These are phyloP conservation scores for Trichoderma orchidacearum DNA, from an alignment of 495 filamentous ascomycete species.

Conservation along the genomic window DNA sequence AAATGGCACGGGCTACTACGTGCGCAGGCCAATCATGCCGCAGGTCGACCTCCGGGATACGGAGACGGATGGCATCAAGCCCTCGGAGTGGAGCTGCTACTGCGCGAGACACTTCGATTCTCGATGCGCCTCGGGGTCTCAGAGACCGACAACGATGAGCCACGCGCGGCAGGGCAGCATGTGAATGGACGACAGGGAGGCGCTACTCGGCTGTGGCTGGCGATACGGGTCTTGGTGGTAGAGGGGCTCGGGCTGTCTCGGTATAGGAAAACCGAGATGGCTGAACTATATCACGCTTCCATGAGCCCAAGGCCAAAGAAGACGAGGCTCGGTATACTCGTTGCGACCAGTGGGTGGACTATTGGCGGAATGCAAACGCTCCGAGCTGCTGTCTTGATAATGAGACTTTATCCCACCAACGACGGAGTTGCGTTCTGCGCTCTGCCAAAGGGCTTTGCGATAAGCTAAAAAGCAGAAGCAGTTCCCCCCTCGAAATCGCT, in stretches of 20 bases:
- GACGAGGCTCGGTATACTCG: not conserved
- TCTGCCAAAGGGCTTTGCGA: not conserved
- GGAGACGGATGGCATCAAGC: too few species aligned
- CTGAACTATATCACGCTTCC: not conserved
- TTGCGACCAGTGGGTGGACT: too few species aligned
- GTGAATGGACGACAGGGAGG: not conserved
- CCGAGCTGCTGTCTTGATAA: not conserved
- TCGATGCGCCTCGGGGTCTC: not conserved
- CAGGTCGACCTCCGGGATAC: not conserved
- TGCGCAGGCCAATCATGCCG: not conserved
- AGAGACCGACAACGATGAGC: not conserved
- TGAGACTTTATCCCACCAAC: not conserved
- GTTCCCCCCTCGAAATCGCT: not conserved
- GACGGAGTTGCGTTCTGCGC: not conserved
- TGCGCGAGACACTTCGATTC: not conserved
- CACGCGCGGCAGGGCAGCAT: not conserved
- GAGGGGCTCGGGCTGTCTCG: not conserved
- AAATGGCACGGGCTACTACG: not conserved
- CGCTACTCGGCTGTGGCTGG: not conserved
- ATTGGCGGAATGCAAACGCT: not conserved
- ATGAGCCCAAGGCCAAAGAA: not conserved
- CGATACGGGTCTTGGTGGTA: not conserved
- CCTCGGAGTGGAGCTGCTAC: not conserved
- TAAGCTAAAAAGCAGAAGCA: not conserved
- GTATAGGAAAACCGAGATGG: not conserved